A percentile compares a stretch with the other conserved stretches of the same genome.
These are phyloP conservation scores for Vicia villosa DNA, from an alignment of 306 rosid genomes.

Conservation along the genomic window DNA sequence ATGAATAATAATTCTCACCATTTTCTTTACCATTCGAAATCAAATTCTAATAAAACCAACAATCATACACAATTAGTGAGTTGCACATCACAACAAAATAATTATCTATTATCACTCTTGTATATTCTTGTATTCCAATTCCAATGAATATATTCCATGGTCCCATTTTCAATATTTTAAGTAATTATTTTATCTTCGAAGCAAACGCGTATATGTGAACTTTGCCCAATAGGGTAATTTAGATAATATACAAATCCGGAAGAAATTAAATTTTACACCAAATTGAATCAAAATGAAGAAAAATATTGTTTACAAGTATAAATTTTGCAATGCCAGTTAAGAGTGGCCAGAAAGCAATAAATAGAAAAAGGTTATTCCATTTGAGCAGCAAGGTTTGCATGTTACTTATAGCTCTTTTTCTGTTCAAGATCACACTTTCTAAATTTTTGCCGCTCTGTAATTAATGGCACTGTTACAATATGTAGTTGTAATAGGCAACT, in stretches of 20 bases:
- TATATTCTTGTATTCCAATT: constrained; percentile 2
- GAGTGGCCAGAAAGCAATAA: constrained; percentile 38
- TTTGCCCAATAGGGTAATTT: constrained; percentile 7
- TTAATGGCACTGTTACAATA: constrained; percentile 33
- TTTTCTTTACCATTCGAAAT: constrained; percentile 29
- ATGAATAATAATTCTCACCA: not conserved
- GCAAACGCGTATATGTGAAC: not conserved
- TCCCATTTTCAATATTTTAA: constrained; percentile 25
- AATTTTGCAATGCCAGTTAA: not conserved
- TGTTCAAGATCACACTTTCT: constrained; percentile 54
- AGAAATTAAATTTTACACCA: not conserved
- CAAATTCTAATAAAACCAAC: constrained; percentile 27
- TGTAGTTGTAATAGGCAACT: too few species aligned
- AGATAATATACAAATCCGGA: not conserved
- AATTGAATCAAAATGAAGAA: not conserved
- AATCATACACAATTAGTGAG: constrained; percentile 36
- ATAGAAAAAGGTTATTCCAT: constrained; percentile 42
- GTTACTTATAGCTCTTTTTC: constrained; percentile 65
- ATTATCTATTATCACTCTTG: constrained; percentile 30
- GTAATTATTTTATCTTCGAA: constrained; percentile 31
- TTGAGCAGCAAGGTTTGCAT: constrained; percentile 70
- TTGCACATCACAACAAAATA: constrained; percentile 42
- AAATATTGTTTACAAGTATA: not conserved
- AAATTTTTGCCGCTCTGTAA: constrained; percentile 44
- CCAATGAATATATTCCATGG: constrained; percentile 33